These are phyloP conservation scores for Cerrena zonata DNA, from an alignment of 1,284 basidiomycete genomes.

Conservation along the genomic window DNA sequence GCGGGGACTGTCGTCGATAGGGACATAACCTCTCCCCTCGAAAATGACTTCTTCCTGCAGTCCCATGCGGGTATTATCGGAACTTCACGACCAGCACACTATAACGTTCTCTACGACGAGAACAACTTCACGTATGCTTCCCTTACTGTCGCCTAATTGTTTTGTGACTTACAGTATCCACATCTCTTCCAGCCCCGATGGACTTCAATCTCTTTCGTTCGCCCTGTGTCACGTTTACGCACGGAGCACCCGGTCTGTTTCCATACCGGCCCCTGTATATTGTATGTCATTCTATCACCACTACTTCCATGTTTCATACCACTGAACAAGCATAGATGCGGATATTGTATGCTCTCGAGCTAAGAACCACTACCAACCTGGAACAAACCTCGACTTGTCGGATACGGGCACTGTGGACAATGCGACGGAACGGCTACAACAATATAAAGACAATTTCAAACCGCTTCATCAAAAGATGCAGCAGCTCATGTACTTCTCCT, in stretches of 20 bases:
- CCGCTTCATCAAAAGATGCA: conserved; percentile 47
- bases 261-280: conserved; percentile 78
- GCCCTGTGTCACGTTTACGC: conserved; percentile 79
- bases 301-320: conserved; percentile 7
- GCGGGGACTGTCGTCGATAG: conserved; percentile 72
- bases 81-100: conserved; percentile 54
- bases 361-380: conserved; percentile 75
- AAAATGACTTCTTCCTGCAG: conserved; percentile 78
- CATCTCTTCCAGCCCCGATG: conserved; percentile 50
- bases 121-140: conserved; percentile 44
- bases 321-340: conserved; percentile 48
- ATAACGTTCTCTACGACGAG: conserved; percentile 59
- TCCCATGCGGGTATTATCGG: conserved; percentile 65
- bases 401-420: conserved; percentile 44
- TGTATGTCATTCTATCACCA: conserved; percentile 58
- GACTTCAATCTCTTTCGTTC: conserved; percentile 66
- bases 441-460: conserved; percentile 50
- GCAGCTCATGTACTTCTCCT: conserved; percentile 64
- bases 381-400: conserved; percentile 42
- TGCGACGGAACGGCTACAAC: conserved; percentile 41
- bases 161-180: background rate
- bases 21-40: conserved; percentile 65
- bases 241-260: conserved; percentile 75
- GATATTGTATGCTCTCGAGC: conserved; percentile 79
- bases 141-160: conserved; percentile 7